These are phyloP conservation scores for Dictyostelium discoideum DNA, from an alignment of 78 protist genomes.

Conservation along the genomic window DNA sequence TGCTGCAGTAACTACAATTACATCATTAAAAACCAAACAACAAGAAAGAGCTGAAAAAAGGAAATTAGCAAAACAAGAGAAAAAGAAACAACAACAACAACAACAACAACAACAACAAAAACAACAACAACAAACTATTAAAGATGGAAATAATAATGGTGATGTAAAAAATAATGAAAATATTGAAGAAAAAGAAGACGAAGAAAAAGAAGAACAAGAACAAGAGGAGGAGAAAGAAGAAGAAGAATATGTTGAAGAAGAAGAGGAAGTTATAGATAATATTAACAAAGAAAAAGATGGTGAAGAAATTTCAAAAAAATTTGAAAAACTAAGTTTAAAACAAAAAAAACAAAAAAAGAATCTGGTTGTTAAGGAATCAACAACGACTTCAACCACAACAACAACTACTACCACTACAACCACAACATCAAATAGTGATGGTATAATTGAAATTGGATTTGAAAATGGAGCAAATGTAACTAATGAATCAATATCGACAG, in stretches of 20 bases:
- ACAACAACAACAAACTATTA: background rate
- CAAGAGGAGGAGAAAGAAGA: background rate
- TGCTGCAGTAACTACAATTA: background rate
- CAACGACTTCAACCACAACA: background rate
- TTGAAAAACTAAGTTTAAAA: background rate
- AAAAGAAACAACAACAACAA: background rate
- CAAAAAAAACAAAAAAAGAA: background rate
- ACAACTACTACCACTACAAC: background rate
- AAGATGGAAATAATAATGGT: background rate
- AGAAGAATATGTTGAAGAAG: background rate
- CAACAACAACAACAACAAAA: background rate
- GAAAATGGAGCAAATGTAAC: background rate
- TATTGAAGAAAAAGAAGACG: background rate
- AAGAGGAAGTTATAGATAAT: background rate
- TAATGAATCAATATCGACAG: background rate
- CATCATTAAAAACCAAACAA: background rate
- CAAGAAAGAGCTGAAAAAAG: background rate
- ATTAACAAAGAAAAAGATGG: background rate
- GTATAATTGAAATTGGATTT: background rate
- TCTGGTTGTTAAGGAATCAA: background rate
- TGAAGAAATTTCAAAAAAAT: background rate
- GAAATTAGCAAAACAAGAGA: background rate
- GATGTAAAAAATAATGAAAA: background rate
- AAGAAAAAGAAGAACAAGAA: background rate
- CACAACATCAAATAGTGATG: background rate